Conservation (phyloP, 306 rosid genomes). For the Vigna angularis region DNA sequence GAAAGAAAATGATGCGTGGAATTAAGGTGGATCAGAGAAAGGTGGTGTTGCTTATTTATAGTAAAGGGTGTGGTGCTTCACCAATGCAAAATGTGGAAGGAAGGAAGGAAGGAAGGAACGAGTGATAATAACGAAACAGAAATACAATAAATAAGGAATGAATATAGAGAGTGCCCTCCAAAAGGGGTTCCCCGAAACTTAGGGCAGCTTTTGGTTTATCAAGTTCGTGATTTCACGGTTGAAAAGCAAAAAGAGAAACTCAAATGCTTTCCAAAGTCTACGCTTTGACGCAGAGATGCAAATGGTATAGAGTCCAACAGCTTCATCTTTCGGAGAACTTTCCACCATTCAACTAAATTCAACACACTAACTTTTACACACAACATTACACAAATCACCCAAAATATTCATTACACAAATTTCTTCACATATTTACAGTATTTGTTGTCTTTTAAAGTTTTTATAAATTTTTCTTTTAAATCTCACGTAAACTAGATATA, state of each 20-base stretch:
- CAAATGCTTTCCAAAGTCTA: not conserved
- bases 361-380: too few species aligned
- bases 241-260: not conserved
- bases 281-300: too few species aligned
- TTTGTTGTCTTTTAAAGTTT: too few species aligned
- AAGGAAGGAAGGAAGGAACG: too few species aligned
- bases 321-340: not conserved
- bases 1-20: not conserved
- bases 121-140: not conserved
- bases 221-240: not conserved
- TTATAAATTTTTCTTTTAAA: too few species aligned
- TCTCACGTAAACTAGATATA: too few species aligned
- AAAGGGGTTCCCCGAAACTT: not conserved
- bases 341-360: not conserved
- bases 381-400: too few species aligned
- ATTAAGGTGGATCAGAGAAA: conserved; percentile 21
- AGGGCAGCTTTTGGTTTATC: not conserved
- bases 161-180: not conserved
- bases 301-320: not conserved
- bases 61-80: not conserved
- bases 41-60: not conserved
- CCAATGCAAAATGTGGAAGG: not conserved
- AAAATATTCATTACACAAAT: too few species aligned
- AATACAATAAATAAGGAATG: too few species aligned
- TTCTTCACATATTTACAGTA: too few species aligned